Percentiles rank a stretch among this genome's conserved stretches.
These are phyloP conservation scores for Parvularia atlantis DNA, from an alignment of 78 protist genomes.

Conservation along the genomic window DNA sequence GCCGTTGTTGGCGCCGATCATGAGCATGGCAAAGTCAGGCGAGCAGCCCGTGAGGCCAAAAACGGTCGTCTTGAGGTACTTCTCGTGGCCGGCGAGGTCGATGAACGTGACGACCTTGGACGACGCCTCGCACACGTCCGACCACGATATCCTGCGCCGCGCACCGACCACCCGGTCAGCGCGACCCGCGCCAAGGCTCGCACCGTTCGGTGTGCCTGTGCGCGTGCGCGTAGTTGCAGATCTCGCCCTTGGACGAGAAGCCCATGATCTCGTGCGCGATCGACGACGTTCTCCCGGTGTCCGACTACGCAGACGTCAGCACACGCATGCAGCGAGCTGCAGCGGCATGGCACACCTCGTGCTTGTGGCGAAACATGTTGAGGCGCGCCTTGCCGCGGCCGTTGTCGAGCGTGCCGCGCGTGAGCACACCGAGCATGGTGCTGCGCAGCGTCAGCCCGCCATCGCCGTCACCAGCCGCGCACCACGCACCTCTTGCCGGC, in stretches of 20 bases:
- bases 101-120: slow-evolving; percentile 41
- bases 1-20: slow-evolving; percentile 71
- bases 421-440: slow-evolving; percentile 78
- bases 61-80: slow-evolving; percentile 85
- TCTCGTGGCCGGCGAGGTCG: slow-evolving; percentile 86
- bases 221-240: slow-evolving; percentile 29
- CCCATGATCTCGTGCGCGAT: slow-evolving; percentile 73
- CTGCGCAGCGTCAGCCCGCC: no score
- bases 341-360: slow-evolving; percentile 48
- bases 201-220: no score
- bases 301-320: no score
- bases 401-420: slow-evolving; percentile 71
- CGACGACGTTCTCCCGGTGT: slow-evolving; percentile 73
- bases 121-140: not conserved
- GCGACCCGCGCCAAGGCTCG: no score
- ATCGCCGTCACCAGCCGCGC: no score
- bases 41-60: slow-evolving; percentile 77
- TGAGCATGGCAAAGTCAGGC: slow-evolving; percentile 69
- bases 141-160: no score
- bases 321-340: no score
- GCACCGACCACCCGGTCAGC: no score
- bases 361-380: slow-evolving; percentile 72
- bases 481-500: no score
- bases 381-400: slow-evolving; percentile 86
- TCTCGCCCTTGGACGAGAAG: slow-evolving; percentile 57